These are phyloP conservation scores for Hirschfeldia incana DNA, from an alignment of 345 rosid genomes.

Conservation along the genomic window DNA sequence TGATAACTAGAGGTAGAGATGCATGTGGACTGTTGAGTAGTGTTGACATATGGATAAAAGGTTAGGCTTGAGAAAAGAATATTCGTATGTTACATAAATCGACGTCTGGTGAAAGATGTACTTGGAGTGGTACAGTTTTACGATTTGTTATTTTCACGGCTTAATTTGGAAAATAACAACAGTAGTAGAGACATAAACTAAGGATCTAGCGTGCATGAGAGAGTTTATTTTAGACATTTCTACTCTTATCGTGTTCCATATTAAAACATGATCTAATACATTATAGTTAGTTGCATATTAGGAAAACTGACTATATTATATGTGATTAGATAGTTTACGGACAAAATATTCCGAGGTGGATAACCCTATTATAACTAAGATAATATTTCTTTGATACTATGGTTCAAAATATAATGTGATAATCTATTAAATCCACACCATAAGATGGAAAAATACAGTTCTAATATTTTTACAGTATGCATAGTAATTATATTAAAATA, in stretches of 20 bases:
- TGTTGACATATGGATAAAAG: slow-evolving; percentile 11
- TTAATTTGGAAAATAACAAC: not conserved
- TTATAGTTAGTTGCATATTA: not conserved
- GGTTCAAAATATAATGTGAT: not conserved
- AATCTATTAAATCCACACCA: not conserved
- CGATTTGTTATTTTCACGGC: not conserved
- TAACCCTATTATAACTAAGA: not conserved
- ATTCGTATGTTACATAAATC: not conserved
- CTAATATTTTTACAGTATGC: not conserved
- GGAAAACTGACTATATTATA: not conserved
- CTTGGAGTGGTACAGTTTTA: not conserved
- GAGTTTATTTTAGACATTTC: not conserved
- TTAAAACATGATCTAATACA: not conserved
- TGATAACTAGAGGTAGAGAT: slow-evolving; percentile 17
- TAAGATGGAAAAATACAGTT: not conserved
- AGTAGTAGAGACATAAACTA: not conserved
- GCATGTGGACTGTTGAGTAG: slow-evolving; percentile 18
- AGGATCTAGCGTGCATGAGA: not conserved
- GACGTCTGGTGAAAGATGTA: not conserved
- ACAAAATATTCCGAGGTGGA: not conserved
- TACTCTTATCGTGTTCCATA: not conserved
- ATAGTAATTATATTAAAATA: not conserved
- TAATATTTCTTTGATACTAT: not conserved
- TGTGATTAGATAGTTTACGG: not conserved
- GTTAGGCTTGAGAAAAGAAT: not conserved